Conservation (phyloP, 257 asterid genomes). For the Phtheirospermum japonicum region DNA sequence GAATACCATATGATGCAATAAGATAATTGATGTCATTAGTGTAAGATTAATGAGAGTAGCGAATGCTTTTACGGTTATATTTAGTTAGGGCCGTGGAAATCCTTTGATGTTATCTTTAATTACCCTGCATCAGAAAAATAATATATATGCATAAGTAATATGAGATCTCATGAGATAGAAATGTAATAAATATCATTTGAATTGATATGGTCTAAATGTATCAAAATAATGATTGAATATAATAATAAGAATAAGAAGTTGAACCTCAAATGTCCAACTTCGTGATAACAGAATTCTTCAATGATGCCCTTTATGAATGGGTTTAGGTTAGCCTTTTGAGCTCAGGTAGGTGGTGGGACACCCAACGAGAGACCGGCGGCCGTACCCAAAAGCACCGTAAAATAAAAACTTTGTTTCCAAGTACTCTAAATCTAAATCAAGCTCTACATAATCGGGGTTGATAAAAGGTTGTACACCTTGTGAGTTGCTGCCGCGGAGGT, state of each 20-base stretch:
- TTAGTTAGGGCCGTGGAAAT: conserved; percentile 45
- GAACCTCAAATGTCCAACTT: conserved; percentile 61
- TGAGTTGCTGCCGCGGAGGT: conserved; percentile 13
- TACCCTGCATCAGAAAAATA: conserved; percentile 33
- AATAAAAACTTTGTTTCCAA: conserved; percentile 58
- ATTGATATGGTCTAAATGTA: too few relatives aligned
- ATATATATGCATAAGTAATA: too few relatives aligned
- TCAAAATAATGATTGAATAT: too few relatives aligned
- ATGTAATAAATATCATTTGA: too few relatives aligned
- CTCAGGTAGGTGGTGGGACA: conserved; percentile 41
- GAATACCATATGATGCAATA: conserved; percentile 47
- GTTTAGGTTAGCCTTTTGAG: conserved; percentile 27
- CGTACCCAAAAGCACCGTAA: conserved; percentile 40
- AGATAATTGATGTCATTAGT: conserved; percentile 54
- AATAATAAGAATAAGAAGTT: too few relatives aligned
- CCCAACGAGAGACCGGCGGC: conserved; percentile 40
- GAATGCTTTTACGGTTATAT: conserved; percentile 36
- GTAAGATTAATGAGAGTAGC: conserved; percentile 47
- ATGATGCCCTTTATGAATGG: conserved; percentile 33
- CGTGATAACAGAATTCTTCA: conserved; percentile 50
- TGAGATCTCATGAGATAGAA: too few relatives aligned
- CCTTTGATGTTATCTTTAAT: conserved; percentile 36
- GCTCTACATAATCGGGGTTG: conserved; percentile 30
- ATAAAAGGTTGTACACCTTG: conserved; percentile 22
- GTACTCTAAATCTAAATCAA: conserved; percentile 47